Conservation (phyloP, 78 protist species). For the Creolimax fragrantissima region DNA sequence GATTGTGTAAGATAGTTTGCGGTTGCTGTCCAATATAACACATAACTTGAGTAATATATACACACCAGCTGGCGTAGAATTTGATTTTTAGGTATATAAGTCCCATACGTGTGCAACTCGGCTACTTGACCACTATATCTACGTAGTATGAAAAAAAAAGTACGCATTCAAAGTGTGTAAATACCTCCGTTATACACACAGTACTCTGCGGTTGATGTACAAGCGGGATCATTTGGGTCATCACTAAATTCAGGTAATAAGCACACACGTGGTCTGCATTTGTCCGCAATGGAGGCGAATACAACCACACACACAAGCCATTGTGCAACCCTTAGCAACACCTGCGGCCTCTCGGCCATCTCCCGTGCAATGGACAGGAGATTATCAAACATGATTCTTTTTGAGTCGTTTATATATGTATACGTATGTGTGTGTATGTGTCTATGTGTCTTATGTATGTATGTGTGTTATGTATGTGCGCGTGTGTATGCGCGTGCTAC, state of each 20-base stretch:
- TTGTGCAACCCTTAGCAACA: neutral
- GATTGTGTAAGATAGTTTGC: no score
- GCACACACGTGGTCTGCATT: neutral
- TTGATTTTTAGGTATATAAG: no score
- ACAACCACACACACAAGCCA: neutral
- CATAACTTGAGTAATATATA: no score
- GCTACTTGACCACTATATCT: no score
- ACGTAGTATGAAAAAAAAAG: no score
- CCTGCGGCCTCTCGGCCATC: neutral
- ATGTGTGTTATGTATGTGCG: neutral
- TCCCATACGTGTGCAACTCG: no score
- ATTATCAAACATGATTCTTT: neutral
- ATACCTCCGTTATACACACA: neutral
- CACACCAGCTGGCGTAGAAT: no score
- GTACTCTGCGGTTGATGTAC: neutral
- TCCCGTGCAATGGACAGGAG: neutral
- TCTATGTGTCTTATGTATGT: neutral
- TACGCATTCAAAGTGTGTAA: no score
- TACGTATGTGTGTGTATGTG: neutral
- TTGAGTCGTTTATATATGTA: neutral
- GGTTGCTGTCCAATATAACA: no score
- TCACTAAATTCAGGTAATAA: neutral
- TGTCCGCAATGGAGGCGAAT: neutral
- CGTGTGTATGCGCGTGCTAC: neutral
- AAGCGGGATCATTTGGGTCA: neutral